Evolutionary conservation across 2,329 filamentous ascomycete genomes (phyloP).

Genomic region (Xylaria sp.): DNA sequence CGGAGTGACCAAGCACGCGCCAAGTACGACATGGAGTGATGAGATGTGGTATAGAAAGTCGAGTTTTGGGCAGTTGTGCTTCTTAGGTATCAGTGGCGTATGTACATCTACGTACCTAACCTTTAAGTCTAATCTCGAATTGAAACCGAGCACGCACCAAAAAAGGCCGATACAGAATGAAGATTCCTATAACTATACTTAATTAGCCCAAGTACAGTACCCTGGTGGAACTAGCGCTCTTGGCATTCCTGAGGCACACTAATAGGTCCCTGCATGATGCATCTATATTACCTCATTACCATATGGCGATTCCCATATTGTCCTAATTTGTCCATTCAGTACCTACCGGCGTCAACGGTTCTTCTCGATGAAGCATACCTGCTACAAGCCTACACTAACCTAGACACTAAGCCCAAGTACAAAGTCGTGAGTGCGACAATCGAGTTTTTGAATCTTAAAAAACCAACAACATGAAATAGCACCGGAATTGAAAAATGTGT

Average conservation of each 20-base stretch:
- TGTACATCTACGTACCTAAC: background rate
- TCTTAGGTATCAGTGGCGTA: too few relatives aligned
- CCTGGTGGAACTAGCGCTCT: slow-evolving; percentile 1
- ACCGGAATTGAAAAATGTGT: background rate
- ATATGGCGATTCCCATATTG: slow-evolving; percentile 25
- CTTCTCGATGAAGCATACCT: background rate
- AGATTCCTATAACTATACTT: background rate
- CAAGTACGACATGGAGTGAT: background rate
- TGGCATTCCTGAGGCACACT: slow-evolving; percentile 15
- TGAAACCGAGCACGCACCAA: background rate
- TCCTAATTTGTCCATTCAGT: slow-evolving; percentile 22
- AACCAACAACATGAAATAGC: background rate
- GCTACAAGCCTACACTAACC: slow-evolving; percentile 6
- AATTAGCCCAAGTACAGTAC: slow-evolving; percentile 2
- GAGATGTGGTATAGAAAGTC: background rate
- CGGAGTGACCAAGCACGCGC: too few relatives aligned
- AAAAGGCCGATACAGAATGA: background rate
- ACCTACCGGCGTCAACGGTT: background rate
- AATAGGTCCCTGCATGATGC: slow-evolving; percentile 30
- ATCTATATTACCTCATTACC: slow-evolving; percentile 24
- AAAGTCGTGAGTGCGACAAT: background rate
- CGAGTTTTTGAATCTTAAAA: background rate
- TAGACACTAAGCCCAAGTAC: background rate
- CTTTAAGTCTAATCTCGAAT: background rate
- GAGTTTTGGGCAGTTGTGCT: background rate